A percentile compares a stretch with the other conserved stretches of the same genome.
Evolutionary conservation across 371 early-diverging fungal species (phyloP).

Genomic region (Batkoa obscura): DNA sequence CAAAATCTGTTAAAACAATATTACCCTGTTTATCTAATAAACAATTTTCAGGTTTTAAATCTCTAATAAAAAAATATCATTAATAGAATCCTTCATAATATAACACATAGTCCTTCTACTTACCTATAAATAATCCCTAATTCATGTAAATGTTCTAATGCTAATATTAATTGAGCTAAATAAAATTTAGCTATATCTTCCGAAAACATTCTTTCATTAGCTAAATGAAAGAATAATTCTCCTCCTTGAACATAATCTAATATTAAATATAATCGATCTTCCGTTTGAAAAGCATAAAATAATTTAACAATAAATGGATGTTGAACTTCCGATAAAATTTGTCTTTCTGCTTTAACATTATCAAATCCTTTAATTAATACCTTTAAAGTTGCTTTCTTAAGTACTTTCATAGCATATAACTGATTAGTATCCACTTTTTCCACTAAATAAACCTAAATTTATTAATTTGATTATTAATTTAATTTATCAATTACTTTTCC

Average conservation of each 20-base stretch:
- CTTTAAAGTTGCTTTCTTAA: conserved; percentile 66
- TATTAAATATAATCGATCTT: conserved; percentile 41
- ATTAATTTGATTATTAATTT: background rate
- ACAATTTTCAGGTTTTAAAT: conserved; percentile 39
- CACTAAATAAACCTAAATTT: conserved; percentile 49
- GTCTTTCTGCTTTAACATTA: conserved; percentile 56
- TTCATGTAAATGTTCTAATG: conserved; percentile 43
- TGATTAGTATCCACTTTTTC: conserved; percentile 32
- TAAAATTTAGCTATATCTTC: conserved; percentile 37
- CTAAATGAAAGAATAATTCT: conserved; percentile 48
- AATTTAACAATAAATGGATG: conserved; percentile 45
- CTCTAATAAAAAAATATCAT: too few relatives aligned
- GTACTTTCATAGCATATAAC: conserved; percentile 83
- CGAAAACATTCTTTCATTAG: conserved; percentile 25
- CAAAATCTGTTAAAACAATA: conserved; percentile 55
- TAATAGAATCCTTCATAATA: too few relatives aligned
- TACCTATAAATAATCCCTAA: conserved; percentile 35
- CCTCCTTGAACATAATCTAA: conserved; percentile 60
- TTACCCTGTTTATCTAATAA: conserved; percentile 38
- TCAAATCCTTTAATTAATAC: conserved; percentile 48
- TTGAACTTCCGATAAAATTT: conserved; percentile 37
- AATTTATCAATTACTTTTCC: background rate
- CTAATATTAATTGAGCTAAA: conserved; percentile 39
- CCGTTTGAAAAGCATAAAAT: conserved; percentile 38
- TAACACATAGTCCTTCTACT: too few relatives aligned